Base-by-base conservation (phyloP, 1,139 yeast species). In the Kodamaea ohmeri region DNA sequence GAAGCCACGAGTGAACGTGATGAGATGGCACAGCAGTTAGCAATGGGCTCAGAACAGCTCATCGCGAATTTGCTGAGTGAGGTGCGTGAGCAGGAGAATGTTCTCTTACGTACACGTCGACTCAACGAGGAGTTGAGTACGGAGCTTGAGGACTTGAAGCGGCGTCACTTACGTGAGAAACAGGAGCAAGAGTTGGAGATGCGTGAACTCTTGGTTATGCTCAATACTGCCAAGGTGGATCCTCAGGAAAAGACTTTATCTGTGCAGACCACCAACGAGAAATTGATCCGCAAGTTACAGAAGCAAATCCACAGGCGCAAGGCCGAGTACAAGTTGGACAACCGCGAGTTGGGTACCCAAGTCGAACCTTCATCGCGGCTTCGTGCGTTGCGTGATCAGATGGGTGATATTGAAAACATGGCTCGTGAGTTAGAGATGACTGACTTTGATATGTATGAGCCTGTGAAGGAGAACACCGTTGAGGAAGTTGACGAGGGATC, bases 351-450 rank as follows among this genome's bases (percentile, higher is more conserved):
- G 48, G 83, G 81, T 6, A 64, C 79, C 2, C 72, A 65, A 28
- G 75, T 81, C 26, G 96, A 86, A 55, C 95, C 96, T 7, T 83
- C 84, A 51, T 75, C 84, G 5, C 68, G 94, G 48, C 64, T 90
- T 38, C 73, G 94, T 45, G 82, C 79, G 35, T 69, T 90, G 45
- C 73, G 96, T 43, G 88, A 83, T 49, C 80, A 83, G 55, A 86
- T 89, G 95, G 96, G 87, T 39, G 83, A 78, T 45, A 71, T 92
- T 38, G 96, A 88, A 52, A 74, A 76, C 39, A 83, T 83, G 68
- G 97, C 97, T 0, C 70, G 96, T 45, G 88, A 84, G 54, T 71
- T 90, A 46, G 97, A 90, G 58, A 82, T 80, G 78, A 83, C 88
- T 16, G 90, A 88, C 48, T 88, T 88, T 52, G 82, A 70, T 43